These are phyloP conservation scores for Galium porrigens DNA, from an alignment of 305 asterid genomes.

Conservation along the genomic window DNA sequence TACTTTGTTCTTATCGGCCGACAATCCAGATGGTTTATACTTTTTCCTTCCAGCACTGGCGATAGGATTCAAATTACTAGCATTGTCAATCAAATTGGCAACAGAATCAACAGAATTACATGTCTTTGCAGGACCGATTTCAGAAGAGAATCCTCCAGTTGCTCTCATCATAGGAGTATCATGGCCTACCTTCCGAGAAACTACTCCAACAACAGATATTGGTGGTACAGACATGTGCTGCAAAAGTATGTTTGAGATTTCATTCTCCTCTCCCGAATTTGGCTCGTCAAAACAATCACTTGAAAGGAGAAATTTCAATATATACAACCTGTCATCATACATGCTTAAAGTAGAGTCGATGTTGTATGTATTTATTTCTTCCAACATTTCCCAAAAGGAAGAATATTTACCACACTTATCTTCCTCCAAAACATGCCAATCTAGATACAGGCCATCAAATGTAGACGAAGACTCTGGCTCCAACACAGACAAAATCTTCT, in stretches of 20 bases:
- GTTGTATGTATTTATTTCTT: conserved; percentile 41
- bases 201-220: conserved; percentile 26
- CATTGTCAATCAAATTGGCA: conserved; percentile 44
- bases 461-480: conserved; percentile 51
- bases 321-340: conserved; percentile 29
- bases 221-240: conserved; percentile 21
- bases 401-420: conserved; percentile 33
- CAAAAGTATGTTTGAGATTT: conserved; percentile 29
- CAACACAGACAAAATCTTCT: conserved; percentile 41
- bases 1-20: conserved; percentile 19
- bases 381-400: conserved; percentile 32
- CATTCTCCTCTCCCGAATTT: conserved; percentile 32
- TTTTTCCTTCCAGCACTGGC: conserved; percentile 30
- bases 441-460: conserved; percentile 73
- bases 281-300: conserved; percentile 28
- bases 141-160: conserved; percentile 26
- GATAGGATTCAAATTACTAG: conserved; percentile 46
- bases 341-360: conserved; percentile 28
- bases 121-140: conserved; percentile 31
- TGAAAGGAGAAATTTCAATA: conserved; percentile 50
- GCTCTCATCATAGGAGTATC: conserved; percentile 23
- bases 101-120: conserved; percentile 36
- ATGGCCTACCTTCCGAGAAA: conserved; percentile 27
- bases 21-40: conserved; percentile 26
- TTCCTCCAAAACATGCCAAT: conserved; percentile 67